Conservation (phyloP, 495 filamentous ascomycete genomes). For the Evernia prunastri region DNA sequence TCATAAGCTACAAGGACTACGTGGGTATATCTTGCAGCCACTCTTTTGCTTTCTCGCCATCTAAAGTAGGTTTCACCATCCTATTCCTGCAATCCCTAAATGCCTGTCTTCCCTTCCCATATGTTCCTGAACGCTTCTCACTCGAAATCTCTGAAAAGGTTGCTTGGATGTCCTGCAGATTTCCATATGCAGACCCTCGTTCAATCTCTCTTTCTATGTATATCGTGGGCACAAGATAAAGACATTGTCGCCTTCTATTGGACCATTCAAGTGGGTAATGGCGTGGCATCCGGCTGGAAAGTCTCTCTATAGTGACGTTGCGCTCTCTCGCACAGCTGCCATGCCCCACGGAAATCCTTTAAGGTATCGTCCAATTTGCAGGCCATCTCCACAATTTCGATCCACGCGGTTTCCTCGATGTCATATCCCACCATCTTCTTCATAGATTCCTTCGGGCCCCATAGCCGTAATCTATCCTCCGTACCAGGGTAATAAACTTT, state of each 20-base stretch:
- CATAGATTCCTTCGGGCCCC: conserved; percentile 41
- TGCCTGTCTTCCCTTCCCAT: too few species aligned
- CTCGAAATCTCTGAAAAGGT: neutral
- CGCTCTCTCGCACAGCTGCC: conserved; percentile 18
- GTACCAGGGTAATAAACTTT: conserved; percentile 27
- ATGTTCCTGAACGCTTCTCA: neutral
- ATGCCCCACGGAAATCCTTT: conserved; percentile 17
- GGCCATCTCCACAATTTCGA: conserved; percentile 27
- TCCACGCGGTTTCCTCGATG: conserved; percentile 35
- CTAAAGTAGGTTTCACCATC: too few species aligned
- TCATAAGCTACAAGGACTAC: too few species aligned
- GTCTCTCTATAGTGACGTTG: conserved; percentile 9
- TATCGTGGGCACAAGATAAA: neutral
- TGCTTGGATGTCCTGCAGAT: neutral
- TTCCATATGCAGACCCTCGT: neutral
- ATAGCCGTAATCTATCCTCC: conserved; percentile 29
- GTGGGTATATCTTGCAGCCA: too few species aligned
- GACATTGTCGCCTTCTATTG: neutral
- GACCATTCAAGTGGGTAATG: neutral
- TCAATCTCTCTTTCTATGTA: neutral
- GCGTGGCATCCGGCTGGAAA: conserved; percentile 4
- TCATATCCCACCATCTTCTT: conserved; percentile 29
- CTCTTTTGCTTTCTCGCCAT: too few species aligned
- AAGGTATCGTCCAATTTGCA: conserved; percentile 24
- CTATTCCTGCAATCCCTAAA: too few species aligned